phyloP scores from a whole-genome alignment of 2,329 filamentous ascomycete species.

The Blastomyces percursus region DNA sequence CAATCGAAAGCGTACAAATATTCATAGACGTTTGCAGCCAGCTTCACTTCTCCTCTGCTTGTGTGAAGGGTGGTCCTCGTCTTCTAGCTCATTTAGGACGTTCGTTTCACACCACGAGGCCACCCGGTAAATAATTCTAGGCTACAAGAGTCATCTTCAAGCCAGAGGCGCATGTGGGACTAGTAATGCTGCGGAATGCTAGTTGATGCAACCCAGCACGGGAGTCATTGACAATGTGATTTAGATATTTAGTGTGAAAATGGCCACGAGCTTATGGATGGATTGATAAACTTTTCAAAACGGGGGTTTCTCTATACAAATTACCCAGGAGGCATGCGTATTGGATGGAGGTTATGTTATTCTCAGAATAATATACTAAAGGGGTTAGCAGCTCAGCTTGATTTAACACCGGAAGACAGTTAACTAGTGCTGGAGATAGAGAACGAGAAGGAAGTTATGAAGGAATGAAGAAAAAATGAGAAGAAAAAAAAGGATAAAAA shows the following conservation, averaged over 20 bases:
- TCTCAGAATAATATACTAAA: too few species aligned
- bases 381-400: neutral
- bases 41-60: neutral
- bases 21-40: neutral
- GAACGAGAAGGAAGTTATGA: neutral
- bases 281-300: too few species aligned
- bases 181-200: neutral
- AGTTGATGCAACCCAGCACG: neutral
- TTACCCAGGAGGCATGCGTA: too few species aligned
- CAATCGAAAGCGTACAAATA: neutral
- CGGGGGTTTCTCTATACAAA: too few species aligned
- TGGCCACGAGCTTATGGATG: too few species aligned
- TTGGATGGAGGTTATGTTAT: too few species aligned
- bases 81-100: neutral
- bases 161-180: neutral
- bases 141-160: neutral
- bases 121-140: neutral
- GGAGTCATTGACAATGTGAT: neutral
- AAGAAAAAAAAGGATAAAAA: too few species aligned
- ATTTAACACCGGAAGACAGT: neutral
- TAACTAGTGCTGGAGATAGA: neutral
- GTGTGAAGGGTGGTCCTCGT: neutral
- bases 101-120: neutral
- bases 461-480: neutral
- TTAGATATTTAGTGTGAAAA: too few species aligned